Percentiles rank a stretch among this genome's conserved stretches.
phyloP scores from a whole-genome alignment of 2,329 filamentous ascomycete species.

The Huntiella decipiens region DNA sequence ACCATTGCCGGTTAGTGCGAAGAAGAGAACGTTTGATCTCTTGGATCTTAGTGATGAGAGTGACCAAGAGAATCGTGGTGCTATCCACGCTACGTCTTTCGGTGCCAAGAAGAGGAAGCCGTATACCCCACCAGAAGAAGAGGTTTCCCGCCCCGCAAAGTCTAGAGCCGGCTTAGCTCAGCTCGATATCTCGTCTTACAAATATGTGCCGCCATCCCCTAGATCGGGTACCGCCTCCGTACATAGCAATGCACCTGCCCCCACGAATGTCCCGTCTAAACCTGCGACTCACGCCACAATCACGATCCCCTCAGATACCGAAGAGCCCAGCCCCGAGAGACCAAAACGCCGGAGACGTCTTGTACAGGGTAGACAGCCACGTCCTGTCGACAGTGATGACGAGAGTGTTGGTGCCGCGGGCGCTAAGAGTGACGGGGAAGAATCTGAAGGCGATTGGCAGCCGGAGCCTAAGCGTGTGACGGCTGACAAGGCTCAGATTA shows the following conservation, averaged over 20 bases:
- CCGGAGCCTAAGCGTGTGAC: too few species aligned
- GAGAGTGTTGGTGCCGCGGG: too few species aligned
- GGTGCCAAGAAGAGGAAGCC: conserved; percentile 10
- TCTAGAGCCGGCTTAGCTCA: conserved; percentile 1
- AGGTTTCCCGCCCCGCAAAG: conserved; percentile 2
- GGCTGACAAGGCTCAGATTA: background rate
- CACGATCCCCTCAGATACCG: too few species aligned
- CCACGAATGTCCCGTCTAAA: too few species aligned
- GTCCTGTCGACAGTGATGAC: conserved; percentile 6
- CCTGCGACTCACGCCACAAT: too few species aligned
- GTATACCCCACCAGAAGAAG: too few species aligned
- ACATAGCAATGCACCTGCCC: background rate
- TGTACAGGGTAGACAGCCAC: conserved; percentile 12
- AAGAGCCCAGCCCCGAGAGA: too few species aligned
- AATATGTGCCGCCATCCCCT: conserved; percentile 9
- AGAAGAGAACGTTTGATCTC: conserved; percentile 12
- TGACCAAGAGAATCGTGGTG: conserved; percentile 37
- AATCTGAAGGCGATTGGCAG: background rate
- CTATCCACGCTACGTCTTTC: conserved; percentile 43
- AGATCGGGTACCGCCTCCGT: conserved; percentile 3
- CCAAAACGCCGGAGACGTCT: conserved; percentile 4
- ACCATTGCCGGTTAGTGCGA: conserved; percentile 6
- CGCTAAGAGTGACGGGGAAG: conserved; percentile 1
- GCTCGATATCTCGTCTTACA: conserved; percentile 8
- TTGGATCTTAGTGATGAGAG: conserved; percentile 28